Conservation (phyloP, 345 rosid genomes). For the Erucastrum elatum region DNA sequence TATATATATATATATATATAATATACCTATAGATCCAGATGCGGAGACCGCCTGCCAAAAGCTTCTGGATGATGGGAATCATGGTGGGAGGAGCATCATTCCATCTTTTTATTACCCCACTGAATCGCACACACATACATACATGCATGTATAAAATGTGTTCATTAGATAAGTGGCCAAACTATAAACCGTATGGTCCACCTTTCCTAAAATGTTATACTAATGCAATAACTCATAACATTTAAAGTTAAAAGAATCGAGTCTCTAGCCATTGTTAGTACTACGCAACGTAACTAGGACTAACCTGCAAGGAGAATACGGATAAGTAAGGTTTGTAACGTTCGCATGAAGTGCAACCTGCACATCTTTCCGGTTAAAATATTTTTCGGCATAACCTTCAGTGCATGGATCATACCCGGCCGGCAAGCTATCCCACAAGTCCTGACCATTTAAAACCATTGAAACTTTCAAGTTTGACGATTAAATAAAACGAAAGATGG, state of each 20-base stretch:
- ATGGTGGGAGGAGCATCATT: conserved; percentile 50
- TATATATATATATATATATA: not conserved
- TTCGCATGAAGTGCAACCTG: conserved; percentile 75
- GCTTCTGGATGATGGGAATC: conserved; percentile 62
- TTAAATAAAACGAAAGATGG: not conserved
- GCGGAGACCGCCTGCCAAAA: conserved; percentile 54
- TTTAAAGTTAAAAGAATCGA: not conserved
- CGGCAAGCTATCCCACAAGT: conserved; percentile 48
- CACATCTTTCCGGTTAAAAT: conserved; percentile 69
- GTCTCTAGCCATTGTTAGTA: not conserved
- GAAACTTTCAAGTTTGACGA: not conserved
- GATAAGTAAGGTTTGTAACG: conserved; percentile 59
- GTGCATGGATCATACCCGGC: conserved; percentile 79
- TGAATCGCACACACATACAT: conserved; percentile 13
- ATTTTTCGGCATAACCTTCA: conserved; percentile 49
- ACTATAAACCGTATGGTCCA: not conserved
- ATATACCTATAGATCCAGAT: conserved; percentile 77
- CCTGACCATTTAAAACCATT: conserved; percentile 42
- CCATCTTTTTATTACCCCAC: conserved; percentile 48
- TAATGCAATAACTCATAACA: not conserved
- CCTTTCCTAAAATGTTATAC: not conserved
- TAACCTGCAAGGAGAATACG: conserved; percentile 68
- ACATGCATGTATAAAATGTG: not conserved
- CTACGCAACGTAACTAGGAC: not conserved
- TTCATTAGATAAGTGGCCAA: not conserved